Evolutionary conservation across 2,329 filamentous ascomycete species (phyloP).

Genomic region (Ilyonectria robusta): DNA sequence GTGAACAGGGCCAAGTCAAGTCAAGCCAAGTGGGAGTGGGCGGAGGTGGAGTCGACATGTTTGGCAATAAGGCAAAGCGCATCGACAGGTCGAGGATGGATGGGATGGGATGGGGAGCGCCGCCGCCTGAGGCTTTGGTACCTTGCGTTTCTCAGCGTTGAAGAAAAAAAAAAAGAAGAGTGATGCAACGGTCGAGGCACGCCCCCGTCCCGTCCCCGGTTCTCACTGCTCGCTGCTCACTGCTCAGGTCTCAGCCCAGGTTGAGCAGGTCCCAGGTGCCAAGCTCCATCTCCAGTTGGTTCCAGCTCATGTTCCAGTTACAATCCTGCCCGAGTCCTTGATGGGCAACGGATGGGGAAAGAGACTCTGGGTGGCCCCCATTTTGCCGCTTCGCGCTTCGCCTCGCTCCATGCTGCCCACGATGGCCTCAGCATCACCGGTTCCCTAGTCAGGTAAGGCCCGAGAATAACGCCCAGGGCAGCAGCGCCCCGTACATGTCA

Average conservation of each 20-base stretch:
- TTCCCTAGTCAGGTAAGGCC: constrained; percentile 29
- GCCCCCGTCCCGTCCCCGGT: constrained; percentile 9
- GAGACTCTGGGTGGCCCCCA: background rate
- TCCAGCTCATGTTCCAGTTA: background rate
- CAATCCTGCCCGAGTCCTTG: constrained; percentile 3
- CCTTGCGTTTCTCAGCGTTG: constrained; percentile 36
- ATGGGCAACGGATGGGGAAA: background rate
- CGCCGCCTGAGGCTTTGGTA: constrained; percentile 29
- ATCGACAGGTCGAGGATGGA: constrained; percentile 44
- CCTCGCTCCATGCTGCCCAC: constrained; percentile 25
- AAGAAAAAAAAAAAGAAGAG: constrained; percentile 30
- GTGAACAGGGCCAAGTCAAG: constrained; percentile 27
- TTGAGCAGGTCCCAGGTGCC: background rate
- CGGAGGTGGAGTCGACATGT: constrained; percentile 42
- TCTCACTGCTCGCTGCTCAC: constrained; percentile 11
- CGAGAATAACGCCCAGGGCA: constrained; percentile 7
- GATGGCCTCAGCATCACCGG: constrained; percentile 39
- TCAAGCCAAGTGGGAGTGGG: constrained; percentile 29
- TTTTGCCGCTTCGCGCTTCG: constrained; percentile 26
- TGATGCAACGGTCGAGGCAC: constrained; percentile 21
- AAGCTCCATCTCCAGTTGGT: constrained; percentile 5
- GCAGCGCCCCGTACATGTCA: constrained; percentile 33
- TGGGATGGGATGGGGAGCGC: constrained; percentile 18
- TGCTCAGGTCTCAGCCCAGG: constrained; percentile 13
- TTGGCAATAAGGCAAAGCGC: constrained; percentile 47